Base-by-base conservation (phyloP, 2,329 filamentous ascomycete species). In the Pseudopyricularia cyperi region DNA sequence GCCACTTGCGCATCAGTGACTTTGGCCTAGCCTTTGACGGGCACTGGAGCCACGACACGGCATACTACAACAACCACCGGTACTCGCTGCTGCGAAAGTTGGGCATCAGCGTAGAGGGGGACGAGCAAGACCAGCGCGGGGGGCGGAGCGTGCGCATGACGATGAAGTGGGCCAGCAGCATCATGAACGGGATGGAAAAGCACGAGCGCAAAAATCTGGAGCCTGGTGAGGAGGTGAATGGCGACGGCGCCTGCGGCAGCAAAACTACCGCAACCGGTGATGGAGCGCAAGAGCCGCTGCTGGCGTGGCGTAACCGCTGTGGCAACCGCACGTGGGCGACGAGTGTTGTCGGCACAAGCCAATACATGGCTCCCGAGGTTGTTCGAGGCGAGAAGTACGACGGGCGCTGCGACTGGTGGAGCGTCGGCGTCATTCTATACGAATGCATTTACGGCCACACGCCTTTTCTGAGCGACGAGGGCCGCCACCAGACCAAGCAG, bases 301-400 rank as follows among this genome's bases (percentile, higher is more conserved):
- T 90, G 46, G 75, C 76, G 55, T 89, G 83, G 84, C 77, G 86
- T 46, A 83, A 89, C 61, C 73, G 75, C 15, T 77, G 74, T 55
- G 78, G 85, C 26, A 84, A 82, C 58, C 81, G 89, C 37, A 78
- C 79, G 33, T 76, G 88, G 33, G 91, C 91, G 1, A 80, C 83
- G 58, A 95, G 89, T 46, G 82, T 95, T 1, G 91, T 97, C 11
- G 91, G 91, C 2, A 97, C 93, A 2, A 95, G 89, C 64, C 91
- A 96, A 63, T 97, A 97, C 70, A 97, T 96, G 93, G 91, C 93
- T 1, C 91, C 91, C 2, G 93, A 97, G 70, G 87, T 97, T 17
- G 83, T 96, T 53, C 74, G 78, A 57, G 88, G 90, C 28, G 78
- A 89, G 48, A 70, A 76, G 35, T 97, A 97, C 65, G 93, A 97